phyloP scores from a whole-genome alignment of 805 yeast species.

The Limtongia smithiae region DNA sequence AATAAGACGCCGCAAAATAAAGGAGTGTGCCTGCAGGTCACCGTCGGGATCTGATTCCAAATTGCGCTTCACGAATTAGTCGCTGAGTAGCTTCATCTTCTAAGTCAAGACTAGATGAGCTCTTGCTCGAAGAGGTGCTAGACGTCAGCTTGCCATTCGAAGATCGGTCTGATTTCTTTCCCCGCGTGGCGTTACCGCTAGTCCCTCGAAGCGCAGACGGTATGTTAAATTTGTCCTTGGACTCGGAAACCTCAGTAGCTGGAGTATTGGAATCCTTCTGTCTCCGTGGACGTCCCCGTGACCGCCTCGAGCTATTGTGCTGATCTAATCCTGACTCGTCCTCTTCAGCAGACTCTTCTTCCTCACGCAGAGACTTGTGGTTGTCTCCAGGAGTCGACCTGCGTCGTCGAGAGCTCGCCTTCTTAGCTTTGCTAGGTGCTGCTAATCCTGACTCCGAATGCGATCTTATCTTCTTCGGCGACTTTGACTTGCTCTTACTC shows the following conservation, averaged over 20 bases:
- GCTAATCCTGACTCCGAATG: not conserved
- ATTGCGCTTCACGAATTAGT: slow-evolving; percentile 25
- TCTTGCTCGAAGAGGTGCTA: not conserved
- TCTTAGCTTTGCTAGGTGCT: too few relatives aligned
- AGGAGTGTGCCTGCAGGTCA: too few relatives aligned
- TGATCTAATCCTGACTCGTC: not conserved
- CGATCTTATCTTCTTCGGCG: slow-evolving; percentile 7
- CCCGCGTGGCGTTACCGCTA: not conserved
- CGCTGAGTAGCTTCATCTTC: slow-evolving; percentile 13
- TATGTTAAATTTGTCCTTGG: not conserved
- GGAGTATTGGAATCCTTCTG: slow-evolving; percentile 1
- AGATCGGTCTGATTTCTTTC: not conserved
- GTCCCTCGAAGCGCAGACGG: not conserved
- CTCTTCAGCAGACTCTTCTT: not conserved
- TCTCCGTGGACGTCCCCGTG: slow-evolving; percentile 17
- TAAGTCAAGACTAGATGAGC: not conserved
- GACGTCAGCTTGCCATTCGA: not conserved
- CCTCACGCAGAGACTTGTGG: not conserved
- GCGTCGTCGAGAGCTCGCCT: slow-evolving; percentile 16
- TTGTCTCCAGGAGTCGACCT: slow-evolving; percentile 20
- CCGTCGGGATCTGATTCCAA: slow-evolving; percentile 26
- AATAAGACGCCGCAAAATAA: too few relatives aligned
- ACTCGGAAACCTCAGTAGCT: not conserved
- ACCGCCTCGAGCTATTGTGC: slow-evolving; percentile 3
- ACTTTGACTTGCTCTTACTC: not conserved